These are phyloP conservation scores for Tolypocladium inflatum DNA, from an alignment of 2,329 filamentous ascomycete genomes.

Conservation along the genomic window DNA sequence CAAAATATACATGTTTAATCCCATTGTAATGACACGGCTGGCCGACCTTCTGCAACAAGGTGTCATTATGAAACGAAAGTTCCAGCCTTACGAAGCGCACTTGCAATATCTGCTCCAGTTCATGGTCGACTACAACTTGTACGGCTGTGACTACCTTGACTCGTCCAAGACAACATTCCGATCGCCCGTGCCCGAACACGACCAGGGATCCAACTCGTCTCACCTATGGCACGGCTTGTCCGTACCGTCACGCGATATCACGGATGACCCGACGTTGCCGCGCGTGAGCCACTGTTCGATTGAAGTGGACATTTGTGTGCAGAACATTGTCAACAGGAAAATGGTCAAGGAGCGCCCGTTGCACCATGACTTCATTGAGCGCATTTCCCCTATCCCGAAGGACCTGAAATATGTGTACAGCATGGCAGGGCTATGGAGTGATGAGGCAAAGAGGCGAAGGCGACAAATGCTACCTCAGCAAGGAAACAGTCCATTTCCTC, in stretches of 20 bases:
- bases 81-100: conserved; percentile 93
- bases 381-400: conserved; percentile 48
- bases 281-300: conserved; percentile 80
- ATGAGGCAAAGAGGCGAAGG: conserved; percentile 75
- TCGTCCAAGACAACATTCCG: conserved; percentile 64
- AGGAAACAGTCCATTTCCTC: conserved; percentile 66
- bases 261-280: conserved; percentile 54
- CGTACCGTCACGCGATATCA: conserved; percentile 40
- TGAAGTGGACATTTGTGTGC: conserved; percentile 81
- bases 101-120: conserved; percentile 89
- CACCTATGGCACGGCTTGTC: conserved; percentile 77
- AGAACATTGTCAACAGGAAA: conserved; percentile 76
- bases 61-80: conserved; percentile 68
- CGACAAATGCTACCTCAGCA: conserved; percentile 55
- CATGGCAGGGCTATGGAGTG: conserved; percentile 87
- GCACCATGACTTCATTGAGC: conserved; percentile 82
- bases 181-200: conserved; percentile 60
- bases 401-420: conserved; percentile 83
- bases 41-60: conserved; percentile 83
- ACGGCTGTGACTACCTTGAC: conserved; percentile 83
- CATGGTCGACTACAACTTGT: conserved; percentile 98
- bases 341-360: conserved; percentile 67
- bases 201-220: conserved; percentile 46
- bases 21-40: conserved; percentile 74
- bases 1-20: conserved; percentile 92